Base-by-base conservation (phyloP, 2,329 filamentous ascomycete species). In the Ophiocordyceps camponoti-leonardi region DNA sequence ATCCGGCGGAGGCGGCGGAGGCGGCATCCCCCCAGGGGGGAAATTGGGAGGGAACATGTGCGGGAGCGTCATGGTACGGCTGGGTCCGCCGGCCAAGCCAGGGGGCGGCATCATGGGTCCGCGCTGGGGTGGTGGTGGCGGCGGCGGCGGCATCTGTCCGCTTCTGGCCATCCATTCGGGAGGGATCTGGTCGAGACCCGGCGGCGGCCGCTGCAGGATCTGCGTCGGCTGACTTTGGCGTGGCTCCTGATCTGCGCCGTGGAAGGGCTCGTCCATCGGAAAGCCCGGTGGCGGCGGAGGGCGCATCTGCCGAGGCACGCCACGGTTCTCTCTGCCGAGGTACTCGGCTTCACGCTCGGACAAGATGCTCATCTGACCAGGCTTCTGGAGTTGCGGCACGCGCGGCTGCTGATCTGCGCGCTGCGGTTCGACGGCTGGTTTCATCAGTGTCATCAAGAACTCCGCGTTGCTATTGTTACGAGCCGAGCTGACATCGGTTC, bases 361-460 rank as follows among this genome's bases (percentile, higher is more conserved):
- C 33, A 66, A 65, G 3, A 65, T 61, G 22, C 8, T 37, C 35
- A 72, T 66, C 31, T 68, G 67, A 45, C 71, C 65, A 46, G 69
- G 67, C 44, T 52, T 53, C 33, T 50, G 54, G 3, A 44, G 46
- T 46, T 48, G 53, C 45, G 56, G 56, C 41, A 53, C 54, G 22
- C 45, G 48, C 20, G 47, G 45, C n/a, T 43, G 56, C 46, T 74
- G 73, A 45, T 78, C 75, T 31, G 66, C 65, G 49, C 68, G 63
- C 37, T 70, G 69, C 6, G 64, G 59, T 26, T 77, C 72, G 0
- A 71, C 65, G 1, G 57, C 58, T 35, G 64, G 64, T 48, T 72
- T 69, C 84, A 94, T 92, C 28, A 94, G 71, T 49, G 80, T 83
- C 62, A 94, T 84, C 43, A 94, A 67, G 58, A 92, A 88, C 51